Conservation (phyloP, 495 filamentous ascomycete genomes). For the Penicillium lividum region DNA sequence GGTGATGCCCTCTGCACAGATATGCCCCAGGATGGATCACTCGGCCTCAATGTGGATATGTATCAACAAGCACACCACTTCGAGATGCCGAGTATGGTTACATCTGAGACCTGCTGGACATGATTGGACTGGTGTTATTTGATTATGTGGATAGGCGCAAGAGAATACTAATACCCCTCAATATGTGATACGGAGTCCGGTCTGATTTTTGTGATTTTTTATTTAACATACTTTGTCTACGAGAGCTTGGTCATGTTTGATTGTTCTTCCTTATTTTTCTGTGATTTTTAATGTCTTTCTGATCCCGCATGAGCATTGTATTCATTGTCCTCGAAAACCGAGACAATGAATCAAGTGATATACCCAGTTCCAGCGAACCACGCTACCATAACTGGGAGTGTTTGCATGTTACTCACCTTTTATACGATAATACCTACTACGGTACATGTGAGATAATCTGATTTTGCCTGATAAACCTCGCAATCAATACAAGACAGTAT, state of each 20-base stretch:
- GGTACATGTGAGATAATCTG: neutral
- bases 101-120: slow-evolving; percentile 37
- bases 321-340: neutral
- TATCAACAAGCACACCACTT: slow-evolving; percentile 36
- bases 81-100: slow-evolving; percentile 30
- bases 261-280: neutral
- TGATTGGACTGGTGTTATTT: slow-evolving; percentile 8
- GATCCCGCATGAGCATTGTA: neutral
- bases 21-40: slow-evolving; percentile 28
- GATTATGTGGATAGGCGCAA: neutral
- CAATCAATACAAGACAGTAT: neutral
- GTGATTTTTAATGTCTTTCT: neutral
- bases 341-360: slow-evolving; percentile 16
- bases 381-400: slow-evolving; percentile 17
- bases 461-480: neutral
- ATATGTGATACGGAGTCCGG: neutral
- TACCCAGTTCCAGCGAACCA: slow-evolving; percentile 20
- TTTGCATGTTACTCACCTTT: slow-evolving; percentile 8
- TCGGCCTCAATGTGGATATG: slow-evolving; percentile 37
- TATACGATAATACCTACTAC: neutral
- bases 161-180: slow-evolving; percentile 3
- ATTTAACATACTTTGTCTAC: neutral
- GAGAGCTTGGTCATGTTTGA: too few relatives aligned
- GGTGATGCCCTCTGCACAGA: slow-evolving; percentile 33
- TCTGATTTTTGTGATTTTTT: neutral